phyloP scores from a whole-genome alignment of 257 asterid genomes.

The Solanum pimpinellifolium region DNA sequence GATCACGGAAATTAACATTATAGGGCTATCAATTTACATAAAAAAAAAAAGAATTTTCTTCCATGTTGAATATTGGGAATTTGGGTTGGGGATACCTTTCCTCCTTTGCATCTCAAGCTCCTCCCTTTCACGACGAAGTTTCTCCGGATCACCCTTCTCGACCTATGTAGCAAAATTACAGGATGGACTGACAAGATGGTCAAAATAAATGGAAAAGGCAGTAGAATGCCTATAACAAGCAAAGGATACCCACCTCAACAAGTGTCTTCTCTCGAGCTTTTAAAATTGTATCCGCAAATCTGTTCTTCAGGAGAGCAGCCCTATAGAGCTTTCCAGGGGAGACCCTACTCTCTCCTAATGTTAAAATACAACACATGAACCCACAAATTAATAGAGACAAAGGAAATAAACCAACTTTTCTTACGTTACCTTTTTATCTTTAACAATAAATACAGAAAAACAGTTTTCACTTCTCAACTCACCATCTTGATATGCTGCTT shows the following conservation, averaged over 20 bases:
- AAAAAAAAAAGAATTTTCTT: neutral
- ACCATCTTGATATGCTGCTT: slow-evolving; percentile 60
- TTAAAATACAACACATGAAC: neutral
- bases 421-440: neutral
- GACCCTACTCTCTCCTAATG: slow-evolving; percentile 56
- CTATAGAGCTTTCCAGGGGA: slow-evolving; percentile 80
- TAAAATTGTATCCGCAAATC: slow-evolving; percentile 78
- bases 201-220: neutral
- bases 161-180: slow-evolving; percentile 23
- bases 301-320: slow-evolving; percentile 66
- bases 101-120: slow-evolving; percentile 69
- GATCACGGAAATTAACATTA: slow-evolving; percentile 4
- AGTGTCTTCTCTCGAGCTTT: slow-evolving; percentile 84
- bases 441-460: neutral
- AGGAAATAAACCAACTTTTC: neutral
- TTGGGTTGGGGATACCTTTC: slow-evolving; percentile 32
- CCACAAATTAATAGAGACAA: neutral
- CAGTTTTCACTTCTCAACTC: slow-evolving; percentile 6
- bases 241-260: slow-evolving; percentile 35
- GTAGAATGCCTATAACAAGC: neutral
- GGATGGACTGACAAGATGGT: neutral
- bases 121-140: slow-evolving; percentile 71
- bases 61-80: neutral
- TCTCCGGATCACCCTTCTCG: slow-evolving; percentile 68
- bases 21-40: neutral